phyloP scores from a whole-genome alignment of 495 filamentous ascomycete genomes.

The Penicillium ucsense region DNA sequence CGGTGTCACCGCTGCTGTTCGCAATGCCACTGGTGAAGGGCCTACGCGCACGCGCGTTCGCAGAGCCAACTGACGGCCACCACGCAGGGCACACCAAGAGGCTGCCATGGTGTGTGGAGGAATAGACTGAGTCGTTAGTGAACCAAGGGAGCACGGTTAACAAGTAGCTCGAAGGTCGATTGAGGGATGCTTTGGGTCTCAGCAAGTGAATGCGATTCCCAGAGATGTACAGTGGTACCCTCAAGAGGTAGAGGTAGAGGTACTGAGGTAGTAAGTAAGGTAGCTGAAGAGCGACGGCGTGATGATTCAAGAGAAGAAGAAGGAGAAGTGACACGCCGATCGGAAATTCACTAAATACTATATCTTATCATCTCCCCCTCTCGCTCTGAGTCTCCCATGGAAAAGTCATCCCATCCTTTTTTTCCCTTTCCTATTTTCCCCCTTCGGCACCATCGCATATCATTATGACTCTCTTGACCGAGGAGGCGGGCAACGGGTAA shows the following conservation, averaged over 20 bases:
- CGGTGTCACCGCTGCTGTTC: constrained; percentile 19
- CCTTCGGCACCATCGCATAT: no score
- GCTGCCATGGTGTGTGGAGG: constrained; percentile 22
- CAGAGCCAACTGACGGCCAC: constrained; percentile 33
- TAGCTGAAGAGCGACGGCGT: constrained; percentile 4
- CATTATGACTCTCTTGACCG: constrained; percentile 1
- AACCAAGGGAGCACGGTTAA: no score
- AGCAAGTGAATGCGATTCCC: no score
- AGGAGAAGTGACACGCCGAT: neutral
- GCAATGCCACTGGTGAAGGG: constrained; percentile 21
- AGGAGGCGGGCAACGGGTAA: constrained; percentile 6
- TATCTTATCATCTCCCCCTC: no score
- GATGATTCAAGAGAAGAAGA: constrained; percentile 1
- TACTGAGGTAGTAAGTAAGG: constrained; percentile 1
- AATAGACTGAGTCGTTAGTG: no score
- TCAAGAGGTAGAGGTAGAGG: no score
- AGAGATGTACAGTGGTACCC: no score
- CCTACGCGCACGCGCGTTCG: constrained; percentile 24
- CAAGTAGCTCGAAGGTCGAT: no score
- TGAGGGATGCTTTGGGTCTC: no score
- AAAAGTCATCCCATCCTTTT: neutral
- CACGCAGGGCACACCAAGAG: constrained; percentile 34
- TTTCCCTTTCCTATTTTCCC: no score
- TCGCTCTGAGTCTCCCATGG: neutral
- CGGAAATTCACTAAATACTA: no score